These are phyloP conservation scores for Adansonia digitata DNA, from an alignment of 345 rosid genomes.

Conservation along the genomic window DNA sequence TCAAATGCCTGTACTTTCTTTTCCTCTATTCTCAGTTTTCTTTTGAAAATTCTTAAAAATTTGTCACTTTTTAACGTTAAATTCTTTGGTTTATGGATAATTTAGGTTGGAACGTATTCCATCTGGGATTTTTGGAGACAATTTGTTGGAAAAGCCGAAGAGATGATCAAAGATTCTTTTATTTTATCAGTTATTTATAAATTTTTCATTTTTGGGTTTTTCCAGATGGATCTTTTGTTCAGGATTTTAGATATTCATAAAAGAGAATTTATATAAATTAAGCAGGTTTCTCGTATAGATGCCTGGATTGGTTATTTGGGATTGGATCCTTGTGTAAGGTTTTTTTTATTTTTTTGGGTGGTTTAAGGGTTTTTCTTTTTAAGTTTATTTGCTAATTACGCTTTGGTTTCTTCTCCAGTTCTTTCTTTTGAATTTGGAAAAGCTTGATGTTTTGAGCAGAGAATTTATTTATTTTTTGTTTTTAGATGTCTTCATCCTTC, in stretches of 20 bases:
- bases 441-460: not conserved
- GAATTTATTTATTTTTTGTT: not conserved
- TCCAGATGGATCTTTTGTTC: constrained; percentile 19
- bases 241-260: constrained; percentile 30
- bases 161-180: not conserved
- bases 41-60: not conserved
- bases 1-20: not conserved
- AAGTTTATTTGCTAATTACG: not conserved
- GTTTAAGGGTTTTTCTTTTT: constrained; percentile 22
- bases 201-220: not conserved
- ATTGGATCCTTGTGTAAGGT: constrained; percentile 24
- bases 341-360: constrained; percentile 37
- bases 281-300: not conserved
- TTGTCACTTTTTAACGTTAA: constrained; percentile 2
- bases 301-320: constrained; percentile 16
- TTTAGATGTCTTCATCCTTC: not conserved
- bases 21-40: not conserved
- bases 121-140: constrained; percentile 30
- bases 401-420: not conserved
- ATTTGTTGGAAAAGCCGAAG: not conserved
- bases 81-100: constrained; percentile 7
- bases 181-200: not conserved
- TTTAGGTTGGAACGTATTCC: constrained; percentile 19
- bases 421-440: not conserved
- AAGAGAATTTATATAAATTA: constrained; percentile 8